Percentiles rank a stretch among this genome's conserved stretches.
These are phyloP conservation scores for Monosporascus sp. DNA, from an alignment of 2,329 filamentous ascomycete genomes.

Conservation along the genomic window DNA sequence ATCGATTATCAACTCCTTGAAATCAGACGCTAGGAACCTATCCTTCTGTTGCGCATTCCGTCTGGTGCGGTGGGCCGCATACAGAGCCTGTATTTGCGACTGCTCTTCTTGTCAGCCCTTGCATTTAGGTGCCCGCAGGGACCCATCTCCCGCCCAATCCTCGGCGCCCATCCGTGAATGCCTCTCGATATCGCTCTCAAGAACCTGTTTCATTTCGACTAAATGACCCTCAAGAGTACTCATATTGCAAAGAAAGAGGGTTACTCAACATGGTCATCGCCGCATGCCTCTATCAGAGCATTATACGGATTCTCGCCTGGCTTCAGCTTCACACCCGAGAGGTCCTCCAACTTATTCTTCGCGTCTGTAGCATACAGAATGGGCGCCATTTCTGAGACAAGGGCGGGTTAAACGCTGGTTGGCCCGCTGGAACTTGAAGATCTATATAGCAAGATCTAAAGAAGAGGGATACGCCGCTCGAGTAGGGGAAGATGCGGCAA, in stretches of 20 bases:
- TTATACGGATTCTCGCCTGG: slow-evolving; percentile 70
- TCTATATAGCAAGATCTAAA: too few relatives aligned
- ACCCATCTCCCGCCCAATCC: too few relatives aligned
- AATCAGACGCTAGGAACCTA: slow-evolving; percentile 65
- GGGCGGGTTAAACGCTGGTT: too few relatives aligned
- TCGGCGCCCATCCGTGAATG: too few relatives aligned
- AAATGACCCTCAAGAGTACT: not conserved
- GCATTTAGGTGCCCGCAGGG: too few relatives aligned
- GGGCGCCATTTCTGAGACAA: slow-evolving; percentile 25
- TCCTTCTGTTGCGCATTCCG: slow-evolving; percentile 72
- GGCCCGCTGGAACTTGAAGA: too few relatives aligned
- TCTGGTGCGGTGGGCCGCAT: slow-evolving; percentile 66
- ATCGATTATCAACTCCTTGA: slow-evolving; percentile 69
- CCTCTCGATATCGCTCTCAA: too few relatives aligned
- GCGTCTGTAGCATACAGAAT: slow-evolving; percentile 35
- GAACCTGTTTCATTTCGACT: not conserved
- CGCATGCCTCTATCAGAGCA: slow-evolving; percentile 62
- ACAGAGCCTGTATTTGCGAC: slow-evolving; percentile 65
- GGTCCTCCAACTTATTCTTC: slow-evolving; percentile 48
- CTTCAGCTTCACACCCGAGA: slow-evolving; percentile 45
- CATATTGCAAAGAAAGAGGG: slow-evolving; percentile 1
- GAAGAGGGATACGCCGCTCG: not conserved
- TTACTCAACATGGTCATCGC: slow-evolving; percentile 58
- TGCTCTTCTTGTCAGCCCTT: slow-evolving; percentile 27
- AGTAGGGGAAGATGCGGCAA: not conserved